Evolutionary conservation across 1,284 basidiomycete species (phyloP).

Genomic region (Leccinum subrobustum): DNA sequence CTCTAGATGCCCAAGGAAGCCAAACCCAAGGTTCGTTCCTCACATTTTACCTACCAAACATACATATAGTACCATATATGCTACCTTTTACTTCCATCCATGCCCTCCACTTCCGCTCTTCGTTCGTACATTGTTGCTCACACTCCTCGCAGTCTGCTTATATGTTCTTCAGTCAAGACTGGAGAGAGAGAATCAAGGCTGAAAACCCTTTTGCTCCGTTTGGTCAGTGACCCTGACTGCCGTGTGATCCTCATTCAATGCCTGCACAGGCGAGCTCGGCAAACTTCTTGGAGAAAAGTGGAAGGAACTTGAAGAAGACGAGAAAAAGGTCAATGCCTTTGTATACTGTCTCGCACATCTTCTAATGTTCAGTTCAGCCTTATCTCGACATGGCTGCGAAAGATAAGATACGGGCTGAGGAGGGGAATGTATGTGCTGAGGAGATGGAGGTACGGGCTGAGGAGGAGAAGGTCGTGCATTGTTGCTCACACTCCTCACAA

Average conservation of each 20-base stretch:
- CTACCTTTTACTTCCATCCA: slow-evolving; percentile 4
- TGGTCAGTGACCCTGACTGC: slow-evolving; percentile 49
- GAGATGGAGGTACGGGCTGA: too few relatives aligned
- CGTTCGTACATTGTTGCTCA: slow-evolving; percentile 18
- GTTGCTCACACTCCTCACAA: slow-evolving; percentile 33
- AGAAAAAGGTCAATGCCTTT: slow-evolving; percentile 70
- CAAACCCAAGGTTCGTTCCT: slow-evolving; percentile 62
- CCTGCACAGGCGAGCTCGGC: slow-evolving; percentile 68
- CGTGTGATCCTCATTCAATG: slow-evolving; percentile 11
- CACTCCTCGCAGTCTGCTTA: slow-evolving; percentile 74
- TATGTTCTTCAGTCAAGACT: slow-evolving; percentile 98
- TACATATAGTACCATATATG: slow-evolving; percentile 25
- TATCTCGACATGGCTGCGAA: slow-evolving; percentile 84
- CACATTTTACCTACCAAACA: slow-evolving; percentile 3
- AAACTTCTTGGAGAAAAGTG: slow-evolving; percentile 88
- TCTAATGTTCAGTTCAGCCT: slow-evolving; percentile 60
- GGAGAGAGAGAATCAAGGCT: slow-evolving; percentile 90
- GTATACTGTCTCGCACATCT: not conserved
- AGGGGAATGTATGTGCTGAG: too few relatives aligned
- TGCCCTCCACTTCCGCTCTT: not conserved
- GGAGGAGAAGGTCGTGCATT: too few relatives aligned
- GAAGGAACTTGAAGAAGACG: slow-evolving; percentile 82
- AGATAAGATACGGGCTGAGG: slow-evolving; percentile 76
- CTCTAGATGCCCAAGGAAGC: slow-evolving; percentile 82
- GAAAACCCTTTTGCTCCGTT: slow-evolving; percentile 96